phyloP scores from a whole-genome alignment of 805 yeast species.

The Teunomyces pallodes region DNA sequence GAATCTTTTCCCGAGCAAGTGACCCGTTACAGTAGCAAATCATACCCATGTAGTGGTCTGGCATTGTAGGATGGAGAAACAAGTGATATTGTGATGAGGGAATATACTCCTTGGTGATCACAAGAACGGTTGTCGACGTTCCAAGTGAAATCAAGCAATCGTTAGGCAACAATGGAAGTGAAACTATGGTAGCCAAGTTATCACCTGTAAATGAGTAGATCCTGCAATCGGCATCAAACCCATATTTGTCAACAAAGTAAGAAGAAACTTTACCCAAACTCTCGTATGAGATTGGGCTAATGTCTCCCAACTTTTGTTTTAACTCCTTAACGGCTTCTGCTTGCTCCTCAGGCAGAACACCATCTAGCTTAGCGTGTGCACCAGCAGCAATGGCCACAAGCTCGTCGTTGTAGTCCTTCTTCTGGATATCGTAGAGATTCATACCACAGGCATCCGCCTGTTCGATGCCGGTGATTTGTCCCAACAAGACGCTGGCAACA shows the following conservation, averaged over 20 bases:
- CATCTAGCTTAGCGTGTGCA: slow-evolving; percentile 44
- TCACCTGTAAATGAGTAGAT: slow-evolving; percentile 86
- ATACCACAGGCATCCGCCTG: slow-evolving; percentile 91
- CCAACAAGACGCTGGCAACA: slow-evolving; percentile 67
- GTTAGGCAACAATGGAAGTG: slow-evolving; percentile 72
- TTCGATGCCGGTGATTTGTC: slow-evolving; percentile 63
- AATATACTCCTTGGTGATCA: slow-evolving; percentile 72
- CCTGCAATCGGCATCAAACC: slow-evolving; percentile 54
- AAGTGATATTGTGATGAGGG: slow-evolving; percentile 83
- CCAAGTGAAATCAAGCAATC: slow-evolving; percentile 84
- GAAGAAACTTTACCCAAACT: slow-evolving; percentile 51
- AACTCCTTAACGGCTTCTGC: slow-evolving; percentile 38
- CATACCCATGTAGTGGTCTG: slow-evolving; percentile 86
- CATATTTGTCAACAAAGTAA: slow-evolving; percentile 66
- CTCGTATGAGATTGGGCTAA: slow-evolving; percentile 50
- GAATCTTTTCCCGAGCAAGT: slow-evolving; percentile 73
- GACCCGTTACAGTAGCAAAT: slow-evolving; percentile 91
- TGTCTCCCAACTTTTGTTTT: slow-evolving; percentile 50
- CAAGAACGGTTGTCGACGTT: slow-evolving; percentile 84
- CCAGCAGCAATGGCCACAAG: slow-evolving; percentile 57
- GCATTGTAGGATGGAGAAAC: slow-evolving; percentile 82
- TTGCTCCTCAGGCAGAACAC: slow-evolving; percentile 17
- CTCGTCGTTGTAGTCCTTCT: slow-evolving; percentile 52
- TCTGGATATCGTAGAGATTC: slow-evolving; percentile 76
- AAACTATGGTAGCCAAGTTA: slow-evolving; percentile 81